Percentiles rank a stretch among this genome's conserved stretches.
phyloP scores from a whole-genome alignment of 2,329 filamentous ascomycete genomes.

The Boeremia exigua region DNA sequence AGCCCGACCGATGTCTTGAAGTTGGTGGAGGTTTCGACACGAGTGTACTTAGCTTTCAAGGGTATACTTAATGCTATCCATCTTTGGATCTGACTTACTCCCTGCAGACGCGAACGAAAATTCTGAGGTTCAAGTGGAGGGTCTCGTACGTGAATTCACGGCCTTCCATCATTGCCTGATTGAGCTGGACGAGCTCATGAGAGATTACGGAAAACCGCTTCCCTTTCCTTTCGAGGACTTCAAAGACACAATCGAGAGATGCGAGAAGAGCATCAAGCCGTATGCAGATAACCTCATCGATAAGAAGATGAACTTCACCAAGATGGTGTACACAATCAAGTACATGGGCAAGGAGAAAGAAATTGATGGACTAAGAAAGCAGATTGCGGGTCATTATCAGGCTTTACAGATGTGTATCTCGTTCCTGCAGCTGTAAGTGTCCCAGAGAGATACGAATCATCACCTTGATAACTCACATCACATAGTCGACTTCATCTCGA shows the following conservation, averaged over 20 bases:
- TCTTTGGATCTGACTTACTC: conserved; percentile 14
- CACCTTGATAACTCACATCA: conserved; percentile 12
- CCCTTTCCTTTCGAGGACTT: conserved; percentile 41
- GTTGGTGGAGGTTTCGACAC: conserved; percentile 39
- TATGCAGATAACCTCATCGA: conserved; percentile 41
- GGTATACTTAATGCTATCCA: conserved; percentile 17
- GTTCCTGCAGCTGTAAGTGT: conserved; percentile 38
- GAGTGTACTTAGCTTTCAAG: conserved; percentile 44
- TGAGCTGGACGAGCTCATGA: conserved; percentile 40
- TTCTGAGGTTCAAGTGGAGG: conserved; percentile 41
- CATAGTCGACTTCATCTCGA: conserved; percentile 38
- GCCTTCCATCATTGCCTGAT: conserved; percentile 39
- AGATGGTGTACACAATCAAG: conserved; percentile 38
- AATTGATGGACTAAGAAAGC: conserved; percentile 35
- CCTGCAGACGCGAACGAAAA: conserved; percentile 42
- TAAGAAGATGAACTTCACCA: conserved; percentile 39
- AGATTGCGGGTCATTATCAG: conserved; percentile 40
- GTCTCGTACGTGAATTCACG: conserved; percentile 38
- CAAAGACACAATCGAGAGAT: conserved; percentile 38
- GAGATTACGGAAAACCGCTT: conserved; percentile 39
- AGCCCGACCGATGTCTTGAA: conserved; percentile 41
- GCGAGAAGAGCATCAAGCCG: conserved; percentile 36
- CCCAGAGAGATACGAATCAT: not conserved
- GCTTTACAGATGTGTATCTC: conserved; percentile 41
- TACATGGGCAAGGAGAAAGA: conserved; percentile 46